Evolutionary conservation across 176 grass and related monocot species (phyloP), one percentile per base, ranked within the genome.

Genomic region (Lolium perenne): DNA sequence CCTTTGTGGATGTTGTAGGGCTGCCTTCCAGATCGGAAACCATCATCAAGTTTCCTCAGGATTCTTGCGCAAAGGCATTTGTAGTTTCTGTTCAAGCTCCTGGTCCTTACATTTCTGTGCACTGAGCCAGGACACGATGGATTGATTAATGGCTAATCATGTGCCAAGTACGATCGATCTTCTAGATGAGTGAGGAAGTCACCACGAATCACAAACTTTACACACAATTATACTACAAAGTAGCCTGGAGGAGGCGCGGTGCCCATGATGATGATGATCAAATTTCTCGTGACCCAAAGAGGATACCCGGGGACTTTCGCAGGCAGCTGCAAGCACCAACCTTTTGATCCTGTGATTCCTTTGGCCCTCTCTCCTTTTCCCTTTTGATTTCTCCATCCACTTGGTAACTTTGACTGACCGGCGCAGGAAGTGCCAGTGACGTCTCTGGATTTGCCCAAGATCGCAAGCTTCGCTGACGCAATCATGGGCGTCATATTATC

Each of bases 231-330:
- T 45, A 45, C 41, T 7, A 45, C 61, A 64, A 61, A 61, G 62
- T 2, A 7, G 61, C 12, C 12, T 63, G 60, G 60, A 64, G 61
- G 12, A 26, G 60, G 51, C 16, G 12, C 53, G 53, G 53, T 64
- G 61, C 5, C 26, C 23, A 84, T 57, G 58, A 66, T 85, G 76
- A 76, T 50, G 18, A 35, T 35, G 32, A 41, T 50, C 16, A 66
- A 74, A 74, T 56, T 4, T 63, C 62, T 71, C 88, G 83, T 77
- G 53, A 63, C 54, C 79, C 84, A 90, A 86, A 78, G 88, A 78
- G 3, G 79, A 90, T 90, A 35, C 32, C 25, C 83, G 20, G 46
- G 64, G 71, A 90, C 88, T 90, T 90, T 79, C 88, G 22, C 73
- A 54, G 72, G 88, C 79, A 86, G 11, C 64, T 18, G 53, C 69